Evolutionary conservation across 768 basidiomycete species (phyloP), one percentile per base, ranked within the genome.

Genomic region (Rhodotorula kratochvilovae): DNA sequence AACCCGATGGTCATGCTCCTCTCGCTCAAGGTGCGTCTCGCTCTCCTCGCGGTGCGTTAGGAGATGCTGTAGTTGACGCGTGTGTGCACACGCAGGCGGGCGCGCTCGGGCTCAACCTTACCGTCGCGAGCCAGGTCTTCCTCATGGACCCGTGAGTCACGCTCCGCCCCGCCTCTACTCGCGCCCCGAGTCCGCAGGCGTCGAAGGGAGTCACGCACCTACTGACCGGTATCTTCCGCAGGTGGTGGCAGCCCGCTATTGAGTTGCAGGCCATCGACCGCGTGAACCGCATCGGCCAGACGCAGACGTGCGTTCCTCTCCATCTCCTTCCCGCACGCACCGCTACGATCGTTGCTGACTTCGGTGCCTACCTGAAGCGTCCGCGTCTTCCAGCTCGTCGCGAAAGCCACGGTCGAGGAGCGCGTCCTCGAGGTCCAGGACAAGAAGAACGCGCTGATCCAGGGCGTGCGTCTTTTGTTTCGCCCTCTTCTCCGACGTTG

Each of bases 221-320:
- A 5, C 36, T 59, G 35, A 62, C 15, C 3, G 1, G 42, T 25
- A 2, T 31, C 48, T 4, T 17, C 16, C 16, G 15, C 27, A 75
- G 70, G 13, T 73, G 72, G 76, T 78, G 77, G 77, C 74, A 77
- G 61, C 67, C 70, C 11, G 69, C 76, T 21, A 73, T 76, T 64
- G 74, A 78, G 63, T 35, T 55, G 53, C 77, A 78, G 53, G 77
- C 76, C 29, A 73, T 78, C 56, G 78, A 78, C 48, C 71, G 78
- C 10, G 77, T 76, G 21, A 74, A 77, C 63, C 72, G 78, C 17
- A 75, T 78, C 65, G 78, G 78, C 1, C 78, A 78, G 63, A 70
- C 67, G 19, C 54, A 68, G 31, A 43, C 65, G 70, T 70, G 53
- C 53, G 74, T 59, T n/a, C 7, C 7, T 50, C 31, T 39, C 29